Evolutionary conservation across 78 protist species (phyloP), one percentile per base, ranked within the genome.

Genomic region (Dictyostelium capitatum): DNA sequence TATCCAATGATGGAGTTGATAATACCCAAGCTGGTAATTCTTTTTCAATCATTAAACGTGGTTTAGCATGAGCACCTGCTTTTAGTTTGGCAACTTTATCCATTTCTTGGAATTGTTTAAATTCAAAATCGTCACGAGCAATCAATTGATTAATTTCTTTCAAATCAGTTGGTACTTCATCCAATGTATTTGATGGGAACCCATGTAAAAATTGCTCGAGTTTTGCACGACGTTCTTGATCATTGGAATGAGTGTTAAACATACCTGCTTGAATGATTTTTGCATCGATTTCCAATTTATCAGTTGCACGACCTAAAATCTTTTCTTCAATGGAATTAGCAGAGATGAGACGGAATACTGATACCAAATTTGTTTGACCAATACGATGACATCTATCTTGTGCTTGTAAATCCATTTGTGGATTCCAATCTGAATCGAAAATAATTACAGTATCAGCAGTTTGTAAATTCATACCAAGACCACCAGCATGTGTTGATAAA

Each of bases 401-500:
- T 7, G 98, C 97, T 64, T 98, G 99, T 43, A 85, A 92, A 72
- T 96, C 98, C 74, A 85, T 91, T 50, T 96, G 97, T 20, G 98
- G 98, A 53, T 97, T 97, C 98, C 99, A 99, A 90, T 99, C 99
- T 7, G 95, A 65, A 67, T 99, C 99, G 47, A 96, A 98, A 83
- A 98, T 80, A 79, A 98, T 91, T 28, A 97, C 98, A 1, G 99
- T 98, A 92, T 98, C 98, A 7, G 99, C 99, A 2, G 98, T 94
- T 74, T 97, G 98, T 30, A 97, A 94, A 84, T 98, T 98, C 90
- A 98, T 85, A 28, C 99, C 99, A 5, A 97, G 82, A 43, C 99
- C 99, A 79, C 99, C 99, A 15, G 99, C 99, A 65, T 97, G 96
- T 0, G 99, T 98, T 57, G 96, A 83, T 48, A 97, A 46, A 11